Conservation (phyloP, 2,329 filamentous ascomycete species). For the Daldinia sp. region DNA sequence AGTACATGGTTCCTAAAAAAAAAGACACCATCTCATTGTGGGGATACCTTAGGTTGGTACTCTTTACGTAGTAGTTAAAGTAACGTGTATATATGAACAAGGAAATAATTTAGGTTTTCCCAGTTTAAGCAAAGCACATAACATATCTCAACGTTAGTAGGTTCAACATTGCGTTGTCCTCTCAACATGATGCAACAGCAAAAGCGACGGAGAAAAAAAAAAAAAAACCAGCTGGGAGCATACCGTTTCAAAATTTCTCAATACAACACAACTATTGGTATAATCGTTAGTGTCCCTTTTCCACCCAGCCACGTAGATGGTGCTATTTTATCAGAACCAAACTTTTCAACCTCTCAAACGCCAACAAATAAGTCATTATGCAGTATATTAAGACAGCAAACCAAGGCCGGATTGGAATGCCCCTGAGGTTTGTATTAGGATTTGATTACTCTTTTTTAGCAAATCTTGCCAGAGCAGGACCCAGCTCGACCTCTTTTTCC, state of each 20-base stretch:
- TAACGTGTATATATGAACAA: not conserved
- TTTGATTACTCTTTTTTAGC: slow-evolving; percentile 69
- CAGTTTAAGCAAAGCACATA: not conserved
- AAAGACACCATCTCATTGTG: not conserved
- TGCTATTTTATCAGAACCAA: slow-evolving; percentile 7
- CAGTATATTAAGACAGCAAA: slow-evolving; percentile 19
- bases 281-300: slow-evolving; percentile 23
- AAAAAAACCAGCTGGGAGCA: not conserved
- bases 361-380: slow-evolving; percentile 21
- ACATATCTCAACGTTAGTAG: not conserved
- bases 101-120: not conserved
- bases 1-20: not conserved
- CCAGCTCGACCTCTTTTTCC: slow-evolving; percentile 76
- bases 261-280: slow-evolving; percentile 22
- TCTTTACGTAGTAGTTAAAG: too few relatives aligned
- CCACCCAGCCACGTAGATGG: slow-evolving; percentile 25
- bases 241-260: slow-evolving; percentile 3
- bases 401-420: slow-evolving; percentile 14
- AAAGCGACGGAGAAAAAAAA: too few relatives aligned
- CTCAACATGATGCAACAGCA: not conserved
- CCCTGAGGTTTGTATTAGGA: slow-evolving; percentile 13
- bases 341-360: slow-evolving; percentile 14
- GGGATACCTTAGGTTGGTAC: not conserved
- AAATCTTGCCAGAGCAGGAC: slow-evolving; percentile 87
- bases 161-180: slow-evolving; percentile 4